phyloP scores from a whole-genome alignment of 2,329 filamentous ascomycete species.

The Stachybotrys echinatus region DNA sequence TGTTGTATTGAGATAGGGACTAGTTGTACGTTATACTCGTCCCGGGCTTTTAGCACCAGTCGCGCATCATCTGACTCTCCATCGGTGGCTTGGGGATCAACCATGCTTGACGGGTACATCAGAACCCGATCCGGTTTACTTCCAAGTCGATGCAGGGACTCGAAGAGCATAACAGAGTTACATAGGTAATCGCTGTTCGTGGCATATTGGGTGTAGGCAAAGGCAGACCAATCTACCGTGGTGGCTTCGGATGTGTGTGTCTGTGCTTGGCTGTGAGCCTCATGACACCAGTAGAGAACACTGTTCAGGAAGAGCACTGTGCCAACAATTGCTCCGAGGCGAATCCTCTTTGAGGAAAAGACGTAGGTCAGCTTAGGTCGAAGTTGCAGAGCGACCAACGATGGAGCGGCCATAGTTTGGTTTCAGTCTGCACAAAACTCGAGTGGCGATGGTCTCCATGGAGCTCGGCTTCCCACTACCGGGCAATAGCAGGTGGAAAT shows the following conservation, averaged over 20 bases:
- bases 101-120: conserved; percentile 38
- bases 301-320: not conserved
- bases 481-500: not conserved
- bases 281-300: not conserved
- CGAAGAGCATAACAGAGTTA: conserved; percentile 46
- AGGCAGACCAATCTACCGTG: conserved; percentile 12
- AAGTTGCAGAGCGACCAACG: not conserved
- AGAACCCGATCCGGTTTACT: conserved; percentile 40
- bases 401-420: not conserved
- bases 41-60: conserved; percentile 35
- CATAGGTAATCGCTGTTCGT: conserved; percentile 42
- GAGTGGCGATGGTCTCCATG: not conserved
- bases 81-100: conserved; percentile 16
- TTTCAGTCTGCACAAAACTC: too few relatives aligned
- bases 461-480: too few relatives aligned
- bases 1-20: conserved; percentile 34
- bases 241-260: not conserved
- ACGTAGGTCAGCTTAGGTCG: not conserved
- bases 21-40: conserved; percentile 39
- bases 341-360: not conserved
- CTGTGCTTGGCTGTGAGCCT: not conserved
- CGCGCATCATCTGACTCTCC: conserved; percentile 19
- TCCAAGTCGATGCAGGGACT: conserved; percentile 31
- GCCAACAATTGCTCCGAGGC: not conserved
- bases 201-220: conserved; percentile 45